phyloP scores from a whole-genome alignment of 192 early-diverging fungal species.

The Backusella tuberculispora region DNA sequence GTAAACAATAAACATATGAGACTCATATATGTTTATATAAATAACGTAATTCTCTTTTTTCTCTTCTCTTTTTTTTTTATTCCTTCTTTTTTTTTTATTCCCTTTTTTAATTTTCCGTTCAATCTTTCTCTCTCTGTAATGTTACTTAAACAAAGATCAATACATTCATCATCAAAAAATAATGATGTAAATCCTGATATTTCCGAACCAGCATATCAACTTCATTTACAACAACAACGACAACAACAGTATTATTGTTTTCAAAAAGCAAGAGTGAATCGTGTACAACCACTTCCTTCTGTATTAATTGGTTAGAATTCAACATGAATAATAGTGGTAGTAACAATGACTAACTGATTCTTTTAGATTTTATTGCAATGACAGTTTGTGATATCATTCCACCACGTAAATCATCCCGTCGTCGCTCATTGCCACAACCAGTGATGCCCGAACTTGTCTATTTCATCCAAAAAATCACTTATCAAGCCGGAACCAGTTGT shows the following conservation, averaged over 20 bases:
- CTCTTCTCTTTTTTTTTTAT: background rate
- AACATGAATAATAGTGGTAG: background rate
- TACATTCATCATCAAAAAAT: background rate
- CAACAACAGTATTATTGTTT: background rate
- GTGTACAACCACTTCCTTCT: constrained; percentile 7
- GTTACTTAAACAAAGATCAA: background rate
- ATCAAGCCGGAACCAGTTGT: constrained; percentile 25
- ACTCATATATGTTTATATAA: background rate
- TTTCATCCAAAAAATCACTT: constrained; percentile 42
- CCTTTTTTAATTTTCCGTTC: background rate
- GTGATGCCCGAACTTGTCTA: constrained; percentile 35
- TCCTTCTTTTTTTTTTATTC: background rate
- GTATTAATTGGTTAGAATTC: constrained; percentile 12
- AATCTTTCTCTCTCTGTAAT: background rate
- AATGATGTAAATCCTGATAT: background rate
- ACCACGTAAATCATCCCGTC: constrained; percentile 3
- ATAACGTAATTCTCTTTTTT: background rate
- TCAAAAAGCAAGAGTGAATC: background rate
- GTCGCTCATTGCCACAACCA: background rate
- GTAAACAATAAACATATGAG: constrained; percentile 11
- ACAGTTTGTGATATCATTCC: constrained; percentile 26
- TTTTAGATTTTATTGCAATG: constrained; percentile 28
- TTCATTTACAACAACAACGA: background rate
- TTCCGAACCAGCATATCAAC: background rate
- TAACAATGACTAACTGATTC: background rate